These are phyloP conservation scores for Diospyros lotus DNA, from an alignment of 148 eudicot genomes.

Conservation along the genomic window DNA sequence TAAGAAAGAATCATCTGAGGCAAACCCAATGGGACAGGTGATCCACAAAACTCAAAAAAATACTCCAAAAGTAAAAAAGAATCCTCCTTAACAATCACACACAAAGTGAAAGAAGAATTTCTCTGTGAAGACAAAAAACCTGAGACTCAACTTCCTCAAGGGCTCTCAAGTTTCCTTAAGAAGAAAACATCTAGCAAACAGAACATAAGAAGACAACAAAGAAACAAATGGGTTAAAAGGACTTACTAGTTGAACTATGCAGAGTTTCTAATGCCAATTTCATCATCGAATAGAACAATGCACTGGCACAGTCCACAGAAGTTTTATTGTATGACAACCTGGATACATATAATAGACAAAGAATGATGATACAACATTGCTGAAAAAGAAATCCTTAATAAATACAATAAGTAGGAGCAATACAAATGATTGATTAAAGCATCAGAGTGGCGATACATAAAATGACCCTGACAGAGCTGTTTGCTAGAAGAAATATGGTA, in stretches of 20 bases:
- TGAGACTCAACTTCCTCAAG: no score
- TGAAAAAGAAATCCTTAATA: neutral
- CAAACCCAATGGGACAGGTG: no score
- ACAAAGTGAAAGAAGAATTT: no score
- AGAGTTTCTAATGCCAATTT: conserved; percentile 62
- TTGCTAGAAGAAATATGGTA: no score
- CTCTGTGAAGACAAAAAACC: no score
- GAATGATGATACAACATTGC: conserved; percentile 3
- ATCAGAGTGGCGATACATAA: no score
- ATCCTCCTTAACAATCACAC: no score
- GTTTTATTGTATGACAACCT: conserved; percentile 82
- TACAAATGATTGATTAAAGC: no score
- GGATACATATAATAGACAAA: conserved; percentile 17
- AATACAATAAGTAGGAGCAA: neutral
- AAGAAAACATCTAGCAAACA: conserved; percentile 9
- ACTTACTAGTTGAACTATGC: conserved; percentile 64
- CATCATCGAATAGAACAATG: conserved; percentile 84
- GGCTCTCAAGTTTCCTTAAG: neutral
- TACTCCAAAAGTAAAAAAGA: no score
- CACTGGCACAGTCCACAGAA: conserved; percentile 79
- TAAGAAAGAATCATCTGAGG: no score
- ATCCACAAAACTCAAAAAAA: no score
- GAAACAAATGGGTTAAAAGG: neutral
- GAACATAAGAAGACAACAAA: neutral
- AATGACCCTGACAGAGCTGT: no score